Base-by-base conservation (phyloP, 2,329 filamentous ascomycete genomes). In the Alternaria triticina region DNA sequence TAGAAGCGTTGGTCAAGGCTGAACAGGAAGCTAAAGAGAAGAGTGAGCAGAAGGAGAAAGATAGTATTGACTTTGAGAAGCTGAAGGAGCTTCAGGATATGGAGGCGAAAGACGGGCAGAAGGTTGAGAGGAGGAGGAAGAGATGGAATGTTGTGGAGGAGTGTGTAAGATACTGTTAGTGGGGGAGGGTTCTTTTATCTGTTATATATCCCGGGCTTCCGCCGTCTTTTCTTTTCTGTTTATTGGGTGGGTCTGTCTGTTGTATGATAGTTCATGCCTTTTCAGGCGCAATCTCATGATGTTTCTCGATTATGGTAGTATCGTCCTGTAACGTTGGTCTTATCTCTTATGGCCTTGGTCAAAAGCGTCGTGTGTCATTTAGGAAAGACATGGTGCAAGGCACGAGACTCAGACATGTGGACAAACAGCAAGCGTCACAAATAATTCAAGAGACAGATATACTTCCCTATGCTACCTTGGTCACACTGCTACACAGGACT, bases 1-100 rank as follows among this genome's bases (percentile, higher is more conserved):
- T 64, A 11, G 46, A 60, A 51, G 58, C 70, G 54, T 67, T 64
- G 55, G 68, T 69, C 43, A 62, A 71, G 66, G 58, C 67, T 47
- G 33, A 52, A n/a, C 59, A 44, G 9, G 47, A 69, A 25, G 54
- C 68, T n/a, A 59, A 65, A 46, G 56, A 69, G 54, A 51, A 62
- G 27, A 51, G 61, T 36, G 63, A 69, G 9, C 17, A 64, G 23
- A 49, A 65, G 40, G 50, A 54, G 47, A 36, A 54, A 17, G 54
- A 64, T 33, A 58, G 57, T 8, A 25, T 45, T 6, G 20, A 20
- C 22, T 25, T 28, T 44, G 27, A 27, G 49, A 15, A 43, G 28
- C 0, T 54, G 13, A 28, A 44, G 22, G 27, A 28, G 12, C 13
- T 30, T 17, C 28, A 33, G 22, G 17, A 23, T 28, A 8, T 15